Percentiles rank a stretch among this genome's conserved stretches.
phyloP scores from a whole-genome alignment of 2,329 filamentous ascomycete species.

The Didymella keratinophila region DNA sequence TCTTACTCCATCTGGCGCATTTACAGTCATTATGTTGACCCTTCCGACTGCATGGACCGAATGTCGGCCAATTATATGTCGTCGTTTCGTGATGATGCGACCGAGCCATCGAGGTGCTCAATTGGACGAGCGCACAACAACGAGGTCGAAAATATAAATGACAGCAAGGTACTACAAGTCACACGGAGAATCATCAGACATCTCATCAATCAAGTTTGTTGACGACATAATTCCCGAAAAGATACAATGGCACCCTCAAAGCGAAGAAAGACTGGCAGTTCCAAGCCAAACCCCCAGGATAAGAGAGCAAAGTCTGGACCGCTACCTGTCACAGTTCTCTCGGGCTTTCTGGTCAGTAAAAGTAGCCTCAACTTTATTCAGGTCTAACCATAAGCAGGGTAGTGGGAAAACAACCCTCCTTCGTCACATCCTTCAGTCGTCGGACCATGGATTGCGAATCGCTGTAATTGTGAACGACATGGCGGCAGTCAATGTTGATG shows the following conservation, averaged over 20 bases:
- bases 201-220: not conserved
- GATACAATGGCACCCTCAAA: conserved; percentile 31
- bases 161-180: conserved; percentile 9
- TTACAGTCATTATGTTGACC: not conserved
- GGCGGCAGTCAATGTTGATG: conserved; percentile 68
- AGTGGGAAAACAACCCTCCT: conserved; percentile 76
- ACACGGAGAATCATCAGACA: not conserved
- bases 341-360: conserved; percentile 63
- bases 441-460: conserved; percentile 71
- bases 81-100: conserved; percentile 39
- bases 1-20: not conserved
- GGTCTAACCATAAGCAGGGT: conserved; percentile 57
- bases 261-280: conserved; percentile 26
- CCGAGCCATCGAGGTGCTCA: conserved; percentile 44
- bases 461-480: conserved; percentile 80
- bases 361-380: not conserved
- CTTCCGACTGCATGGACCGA: conserved; percentile 1
- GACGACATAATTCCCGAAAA: not conserved
- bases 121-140: conserved; percentile 36
- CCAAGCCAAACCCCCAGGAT: conserved; percentile 17
- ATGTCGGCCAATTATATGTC: conserved; percentile 4
- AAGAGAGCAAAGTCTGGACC: conserved; percentile 36
- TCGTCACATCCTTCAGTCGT: conserved; percentile 70
- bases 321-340: conserved; percentile 67
- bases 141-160: conserved; percentile 28